Conservation (phyloP, 176 grass and related monocot species). For the Aegilops tauschii region DNA sequence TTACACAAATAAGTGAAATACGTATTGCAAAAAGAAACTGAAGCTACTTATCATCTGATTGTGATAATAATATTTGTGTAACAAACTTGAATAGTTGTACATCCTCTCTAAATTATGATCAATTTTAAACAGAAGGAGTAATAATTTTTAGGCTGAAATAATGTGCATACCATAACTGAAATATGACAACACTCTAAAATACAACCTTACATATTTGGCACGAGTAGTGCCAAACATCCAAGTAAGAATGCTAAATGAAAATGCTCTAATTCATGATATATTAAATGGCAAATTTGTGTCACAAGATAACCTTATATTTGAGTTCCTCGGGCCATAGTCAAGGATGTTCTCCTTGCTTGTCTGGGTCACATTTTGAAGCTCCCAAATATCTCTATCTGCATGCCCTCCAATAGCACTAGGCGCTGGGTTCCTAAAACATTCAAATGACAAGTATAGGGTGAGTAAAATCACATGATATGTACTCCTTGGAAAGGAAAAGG, state of each 20-base stretch:
- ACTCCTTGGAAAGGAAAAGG: neutral
- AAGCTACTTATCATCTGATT: no score
- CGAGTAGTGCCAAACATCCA: neutral
- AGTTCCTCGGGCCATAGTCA: neutral
- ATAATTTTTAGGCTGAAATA: no score
- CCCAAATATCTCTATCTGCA: neutral
- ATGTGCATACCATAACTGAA: no score
- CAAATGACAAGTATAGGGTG: neutral
- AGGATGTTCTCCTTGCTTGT: neutral
- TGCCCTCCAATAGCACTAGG: neutral
- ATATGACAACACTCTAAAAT: no score
- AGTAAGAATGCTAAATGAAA: neutral
- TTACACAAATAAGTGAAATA: no score
- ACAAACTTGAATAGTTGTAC: no score
- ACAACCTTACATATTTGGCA: neutral
- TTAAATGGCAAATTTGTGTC: neutral
- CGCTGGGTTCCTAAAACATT: neutral
- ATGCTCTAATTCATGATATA: neutral
- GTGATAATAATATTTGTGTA: no score
- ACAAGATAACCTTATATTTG: neutral
- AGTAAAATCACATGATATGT: neutral
- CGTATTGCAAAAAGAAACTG: no score
- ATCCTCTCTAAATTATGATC: no score
- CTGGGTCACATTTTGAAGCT: neutral
- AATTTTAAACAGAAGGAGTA: no score